Base-by-base conservation (phyloP, 345 rosid species). In the Salix udensis region DNA sequence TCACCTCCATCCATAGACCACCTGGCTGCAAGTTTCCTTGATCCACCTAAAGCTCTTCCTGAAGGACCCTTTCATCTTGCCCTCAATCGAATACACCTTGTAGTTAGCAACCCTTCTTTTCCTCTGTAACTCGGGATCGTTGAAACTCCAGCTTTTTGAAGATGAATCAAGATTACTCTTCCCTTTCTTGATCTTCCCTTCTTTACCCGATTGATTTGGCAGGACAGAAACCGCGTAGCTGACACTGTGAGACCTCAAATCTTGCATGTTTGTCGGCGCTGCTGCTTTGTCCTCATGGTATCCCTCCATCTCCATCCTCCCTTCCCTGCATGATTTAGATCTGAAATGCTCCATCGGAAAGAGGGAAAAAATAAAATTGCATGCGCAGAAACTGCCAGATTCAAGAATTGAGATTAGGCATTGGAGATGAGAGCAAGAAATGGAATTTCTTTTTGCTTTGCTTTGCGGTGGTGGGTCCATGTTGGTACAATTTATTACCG, bases 11-110 rank as follows among this genome's bases (percentile, higher is more conserved):
- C 94, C 92, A 78, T 91, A 69, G 8, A 92, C 87, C 55, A 85
- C 90, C 74, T 91, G 92, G 34, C 83, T 80, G 80, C 82, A 91
- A 28, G 95, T 84, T 72, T 84, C 86, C 83, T 93, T 96, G 89
- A 96, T 86, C 99, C 98, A 93, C 81, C 89, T 88, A 50, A 93
- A 85, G 83, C 98, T 91, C 79, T 93, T 96, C 85, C 88, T 88
- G 8, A 96, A 61, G 76, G 98, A 91, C 31, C 94, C 97, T 65
- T 92, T 96, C 94, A 93, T 87, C 82, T 91, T 96, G 26, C 94
- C 96, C 79, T 96, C 96, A 62, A 93, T 91, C 10, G 93, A 69
- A 75, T 96, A 93, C 21, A 83, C 94, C 65, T 91, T 93, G 82
- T 96, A 93, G 70, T 93, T 77, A 23, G 94, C 97, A 62, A 96